A percentile compares a stretch with the other conserved stretches of the same genome.
These are phyloP conservation scores for Lasiodiplodia sp. DNA, from an alignment of 2,329 filamentous ascomycete species.

Conservation along the genomic window DNA sequence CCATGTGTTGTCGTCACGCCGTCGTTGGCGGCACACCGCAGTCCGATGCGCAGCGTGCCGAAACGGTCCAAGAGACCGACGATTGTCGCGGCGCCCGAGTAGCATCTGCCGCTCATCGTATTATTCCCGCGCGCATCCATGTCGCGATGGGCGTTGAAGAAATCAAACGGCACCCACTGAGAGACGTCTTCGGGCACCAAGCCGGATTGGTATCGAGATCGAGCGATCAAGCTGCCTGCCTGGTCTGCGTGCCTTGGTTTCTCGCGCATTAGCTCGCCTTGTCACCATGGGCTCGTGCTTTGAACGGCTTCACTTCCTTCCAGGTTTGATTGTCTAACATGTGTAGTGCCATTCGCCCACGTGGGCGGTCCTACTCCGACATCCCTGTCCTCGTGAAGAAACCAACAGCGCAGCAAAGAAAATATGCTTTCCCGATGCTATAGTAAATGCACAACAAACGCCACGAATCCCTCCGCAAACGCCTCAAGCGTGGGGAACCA, in stretches of 20 bases:
- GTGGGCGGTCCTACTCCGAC: background rate
- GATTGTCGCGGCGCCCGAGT: conserved; percentile 9
- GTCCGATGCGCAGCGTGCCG: conserved; percentile 1
- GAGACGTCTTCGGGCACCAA: conserved; percentile 21
- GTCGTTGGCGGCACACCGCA: background rate
- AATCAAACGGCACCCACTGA: conserved; percentile 9
- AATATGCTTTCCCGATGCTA: conserved; percentile 15
- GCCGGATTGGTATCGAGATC: conserved; percentile 9
- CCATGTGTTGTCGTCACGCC: conserved; percentile 16
- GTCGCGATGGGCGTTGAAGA: conserved; percentile 20
- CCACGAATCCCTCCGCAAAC: conserved; percentile 6
- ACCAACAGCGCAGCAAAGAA: conserved; percentile 5
- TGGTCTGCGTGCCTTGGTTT: conserved; percentile 27
- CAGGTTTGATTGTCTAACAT: conserved; percentile 13
- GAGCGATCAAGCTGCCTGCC: conserved; percentile 28
- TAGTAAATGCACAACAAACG: conserved; percentile 11
- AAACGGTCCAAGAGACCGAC: background rate
- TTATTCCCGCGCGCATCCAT: background rate
- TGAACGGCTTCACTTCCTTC: conserved; percentile 16
- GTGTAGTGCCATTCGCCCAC: conserved; percentile 24
- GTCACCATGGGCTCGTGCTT: conserved; percentile 7
- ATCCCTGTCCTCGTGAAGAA: conserved; percentile 21
- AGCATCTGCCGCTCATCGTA: background rate
- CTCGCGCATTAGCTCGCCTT: conserved; percentile 15
- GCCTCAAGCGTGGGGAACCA: conserved; percentile 13